A percentile compares a stretch with the other conserved stretches of the same genome.
These are phyloP conservation scores for Cutaneotrichosporon mucoides DNA, from an alignment of 1,284 basidiomycete genomes.

Conservation along the genomic window DNA sequence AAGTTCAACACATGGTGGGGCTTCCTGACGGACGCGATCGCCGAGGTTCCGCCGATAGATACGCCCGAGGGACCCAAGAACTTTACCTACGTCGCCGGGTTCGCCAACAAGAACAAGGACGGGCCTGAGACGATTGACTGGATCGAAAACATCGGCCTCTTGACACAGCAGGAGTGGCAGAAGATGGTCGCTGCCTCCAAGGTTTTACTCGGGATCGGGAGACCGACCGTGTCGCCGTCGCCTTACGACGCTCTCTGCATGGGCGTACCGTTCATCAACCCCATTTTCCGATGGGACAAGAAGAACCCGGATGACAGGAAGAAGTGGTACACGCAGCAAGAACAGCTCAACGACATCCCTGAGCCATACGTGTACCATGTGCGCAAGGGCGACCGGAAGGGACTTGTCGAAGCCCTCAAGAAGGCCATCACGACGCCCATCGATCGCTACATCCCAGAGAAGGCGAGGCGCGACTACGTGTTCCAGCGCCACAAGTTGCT, in stretches of 20 bases:
- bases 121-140: background rate
- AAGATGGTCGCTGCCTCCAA: conserved; percentile 11
- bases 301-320: conserved; percentile 38
- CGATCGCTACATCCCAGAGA: conserved; percentile 33
- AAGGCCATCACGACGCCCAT: conserved; percentile 30
- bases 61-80: conserved; percentile 7
- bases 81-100: conserved; percentile 29
- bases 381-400: conserved; percentile 21
- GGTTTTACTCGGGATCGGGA: conserved; percentile 14
- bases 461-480: background rate
- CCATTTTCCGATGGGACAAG: conserved; percentile 35
- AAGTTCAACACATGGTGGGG: conserved; percentile 4
- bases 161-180: conserved; percentile 6
- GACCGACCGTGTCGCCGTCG: conserved; percentile 14
- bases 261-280: conserved; percentile 52
- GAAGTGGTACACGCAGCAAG: conserved; percentile 47
- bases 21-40: conserved; percentile 4
- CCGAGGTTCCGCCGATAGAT: background rate
- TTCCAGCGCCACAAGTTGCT: conserved; percentile 14
- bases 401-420: conserved; percentile 24
- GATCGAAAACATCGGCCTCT: conserved; percentile 7
- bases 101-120: conserved; percentile 14
- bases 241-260: conserved; percentile 50
- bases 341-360: conserved; percentile 31
- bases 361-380: conserved; percentile 51